Base-by-base conservation (phyloP, 495 filamentous ascomycete species). In the Penicillium egyptiacum region DNA sequence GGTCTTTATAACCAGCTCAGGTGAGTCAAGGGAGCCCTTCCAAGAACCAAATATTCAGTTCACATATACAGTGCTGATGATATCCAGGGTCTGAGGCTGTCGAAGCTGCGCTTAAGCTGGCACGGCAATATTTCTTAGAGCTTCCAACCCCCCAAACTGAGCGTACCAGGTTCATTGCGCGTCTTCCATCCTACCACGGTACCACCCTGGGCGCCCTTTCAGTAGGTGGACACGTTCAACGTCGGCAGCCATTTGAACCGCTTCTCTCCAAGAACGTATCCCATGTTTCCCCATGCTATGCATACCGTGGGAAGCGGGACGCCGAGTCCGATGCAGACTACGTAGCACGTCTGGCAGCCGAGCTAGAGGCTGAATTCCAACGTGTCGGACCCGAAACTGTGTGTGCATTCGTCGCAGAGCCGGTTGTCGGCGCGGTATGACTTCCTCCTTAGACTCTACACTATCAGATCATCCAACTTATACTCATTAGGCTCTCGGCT, bases 341-440 rank as follows among this genome's bases (percentile, higher is more conserved):
- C 51, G 85, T 91, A 8, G 62, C 67, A 2, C 78, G 88, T 64
- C 77, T 88, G 50, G 81, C 79, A 0, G 65, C 78, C 9, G 90
- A 95, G 62, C 71, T 96, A 3, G 89, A 93, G 33, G 81, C 79
- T 2, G 87, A 91, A 60, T 92, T 96, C 62, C 76, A 84, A 58
- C 75, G 81, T 25, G 75, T 92, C 3, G 90, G 88, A 0, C 83
- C 88, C 0, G 75, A 86, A 2, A 90, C 74, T 2, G 89, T 94
- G 9, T 86, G 83, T 57, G 91, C 88, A 3, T 92, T 94, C 58
- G 73, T 94, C 30, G 84, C 85, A 2, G 91, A 95, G 64, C 84
- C 90, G 2, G 77, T 86, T n/a, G 81, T 81, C 52, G 83, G 83
- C 11, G 83, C 82, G 17, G 77, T 79, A 74, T 53, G 75, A 25